phyloP scores from a whole-genome alignment of 2,329 filamentous ascomycete species.

The Hypoxylon sp. region DNA sequence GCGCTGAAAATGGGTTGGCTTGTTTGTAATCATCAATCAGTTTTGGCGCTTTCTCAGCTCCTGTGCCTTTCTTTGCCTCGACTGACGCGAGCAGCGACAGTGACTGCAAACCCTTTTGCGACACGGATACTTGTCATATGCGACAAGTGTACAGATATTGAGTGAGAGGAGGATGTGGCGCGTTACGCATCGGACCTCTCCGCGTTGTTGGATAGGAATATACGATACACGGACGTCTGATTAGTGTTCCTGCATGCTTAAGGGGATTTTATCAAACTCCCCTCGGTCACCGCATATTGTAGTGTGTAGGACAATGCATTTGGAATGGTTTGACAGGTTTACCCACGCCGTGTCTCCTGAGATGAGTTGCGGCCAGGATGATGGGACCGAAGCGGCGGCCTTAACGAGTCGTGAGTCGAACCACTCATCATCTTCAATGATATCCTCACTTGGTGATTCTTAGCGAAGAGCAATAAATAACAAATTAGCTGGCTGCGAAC shows the following conservation, averaged over 20 bases:
- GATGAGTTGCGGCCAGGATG: slow-evolving; percentile 8
- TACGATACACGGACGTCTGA: slow-evolving; percentile 7
- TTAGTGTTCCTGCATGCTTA: slow-evolving; percentile 22
- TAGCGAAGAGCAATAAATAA: too few relatives aligned
- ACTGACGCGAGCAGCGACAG: slow-evolving; percentile 17
- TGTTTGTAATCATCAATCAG: too few relatives aligned
- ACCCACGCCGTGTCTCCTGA: slow-evolving; percentile 26
- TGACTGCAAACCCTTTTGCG: slow-evolving; percentile 16
- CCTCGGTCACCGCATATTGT: slow-evolving; percentile 13
- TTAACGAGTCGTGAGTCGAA: slow-evolving; percentile 12
- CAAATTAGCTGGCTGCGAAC: slow-evolving; percentile 5
- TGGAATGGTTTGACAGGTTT: slow-evolving; percentile 10
- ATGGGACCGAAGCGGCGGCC: slow-evolving; percentile 14
- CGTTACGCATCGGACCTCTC: slow-evolving; percentile 33
- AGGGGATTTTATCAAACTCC: slow-evolving; percentile 11
- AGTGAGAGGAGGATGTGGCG: slow-evolving; percentile 17
- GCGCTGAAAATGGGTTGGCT: slow-evolving; percentile 33
- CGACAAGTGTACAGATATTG: slow-evolving; percentile 6
- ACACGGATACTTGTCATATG: slow-evolving; percentile 14
- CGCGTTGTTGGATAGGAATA: slow-evolving; percentile 19
- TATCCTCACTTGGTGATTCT: too few relatives aligned
- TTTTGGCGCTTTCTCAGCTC: slow-evolving; percentile 36
- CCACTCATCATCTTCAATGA: slow-evolving; percentile 10
- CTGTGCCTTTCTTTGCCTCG: slow-evolving; percentile 36
- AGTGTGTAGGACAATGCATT: slow-evolving; percentile 24